Evolutionary conservation across 352 stramenopile species (phyloP).

Genomic region (Pythium phragmiticola): DNA sequence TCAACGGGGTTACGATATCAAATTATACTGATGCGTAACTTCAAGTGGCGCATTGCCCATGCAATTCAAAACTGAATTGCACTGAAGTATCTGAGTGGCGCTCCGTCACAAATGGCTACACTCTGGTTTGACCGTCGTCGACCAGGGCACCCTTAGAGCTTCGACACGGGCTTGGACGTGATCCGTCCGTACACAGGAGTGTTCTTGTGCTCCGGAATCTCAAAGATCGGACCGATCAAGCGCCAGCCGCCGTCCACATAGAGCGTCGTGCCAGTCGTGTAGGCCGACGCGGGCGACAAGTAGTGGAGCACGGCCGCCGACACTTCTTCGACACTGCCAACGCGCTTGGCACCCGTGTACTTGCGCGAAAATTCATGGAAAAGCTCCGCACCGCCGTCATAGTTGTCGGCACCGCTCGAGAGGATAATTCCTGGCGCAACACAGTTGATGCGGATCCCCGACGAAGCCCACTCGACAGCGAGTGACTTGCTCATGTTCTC

Average conservation of each 20-base stretch:
- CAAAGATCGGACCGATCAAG: slow-evolving; percentile 59
- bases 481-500: slow-evolving; percentile 94
- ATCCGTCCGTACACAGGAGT: slow-evolving; percentile 76
- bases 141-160: slow-evolving; percentile 35
- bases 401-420: slow-evolving; percentile 82
- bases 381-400: slow-evolving; percentile 76
- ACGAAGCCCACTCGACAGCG: slow-evolving; percentile 90
- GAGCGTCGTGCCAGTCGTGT: slow-evolving; percentile 89
- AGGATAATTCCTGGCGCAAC: slow-evolving; percentile 79
- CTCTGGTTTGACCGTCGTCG: not conserved
- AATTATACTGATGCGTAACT: slow-evolving; percentile 24
- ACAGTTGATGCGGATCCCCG: slow-evolving; percentile 90
- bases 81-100: slow-evolving; percentile 9
- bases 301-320: slow-evolving; percentile 87
- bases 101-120: slow-evolving; percentile 21
- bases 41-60: slow-evolving; percentile 18
- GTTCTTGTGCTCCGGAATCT: slow-evolving; percentile 77
- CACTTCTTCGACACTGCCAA: slow-evolving; percentile 92
- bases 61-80: slow-evolving; percentile 31
- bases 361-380: slow-evolving; percentile 74
- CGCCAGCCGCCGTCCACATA: slow-evolving; percentile 88
- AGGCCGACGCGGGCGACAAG: slow-evolving; percentile 84
- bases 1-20: slow-evolving; percentile 1
- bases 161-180: slow-evolving; percentile 27
- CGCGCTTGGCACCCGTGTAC: slow-evolving; percentile 76